A percentile compares a stretch with the other conserved stretches of the same genome.
phyloP scores from a whole-genome alignment of 192 early-diverging fungal genomes.

The Podochytrium sp. region DNA sequence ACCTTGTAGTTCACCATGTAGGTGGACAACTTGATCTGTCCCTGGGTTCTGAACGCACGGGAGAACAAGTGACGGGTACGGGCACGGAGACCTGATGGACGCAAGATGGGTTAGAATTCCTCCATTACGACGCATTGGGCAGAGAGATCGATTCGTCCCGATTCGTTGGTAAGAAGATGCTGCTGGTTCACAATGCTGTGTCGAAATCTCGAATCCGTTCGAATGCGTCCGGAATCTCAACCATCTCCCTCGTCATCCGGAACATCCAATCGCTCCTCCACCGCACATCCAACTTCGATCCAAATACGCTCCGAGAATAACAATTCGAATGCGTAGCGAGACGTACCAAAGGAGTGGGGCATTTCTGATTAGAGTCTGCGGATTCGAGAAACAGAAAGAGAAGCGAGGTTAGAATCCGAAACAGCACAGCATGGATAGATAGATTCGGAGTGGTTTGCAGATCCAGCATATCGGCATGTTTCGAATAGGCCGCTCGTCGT shows the following conservation, averaged over 20 bases:
- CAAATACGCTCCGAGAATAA: background rate
- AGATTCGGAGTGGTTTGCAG: background rate
- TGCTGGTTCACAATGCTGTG: too few species aligned
- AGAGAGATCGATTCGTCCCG: too few species aligned
- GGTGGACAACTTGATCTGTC: conserved; percentile 91
- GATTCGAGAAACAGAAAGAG: background rate
- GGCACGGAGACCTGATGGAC: conserved; percentile 86
- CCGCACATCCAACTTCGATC: background rate
- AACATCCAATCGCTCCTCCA: too few species aligned
- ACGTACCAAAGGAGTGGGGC: conserved; percentile 51
- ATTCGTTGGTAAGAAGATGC: too few species aligned
- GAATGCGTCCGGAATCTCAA: too few species aligned
- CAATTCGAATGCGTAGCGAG: background rate
- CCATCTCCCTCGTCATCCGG: too few species aligned
- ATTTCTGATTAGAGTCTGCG: conserved; percentile 32
- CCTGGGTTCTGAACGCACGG: conserved; percentile 95
- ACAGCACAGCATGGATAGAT: background rate
- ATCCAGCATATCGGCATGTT: background rate
- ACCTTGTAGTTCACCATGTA: conserved; percentile 99
- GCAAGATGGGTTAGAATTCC: too few species aligned
- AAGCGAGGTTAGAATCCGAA: background rate
- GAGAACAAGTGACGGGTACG: conserved; percentile 98
- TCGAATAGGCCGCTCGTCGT: background rate
- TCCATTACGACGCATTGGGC: too few species aligned
- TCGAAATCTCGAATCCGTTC: too few species aligned